These are phyloP conservation scores for Neopestalotiopsis rosae DNA, from an alignment of 2,329 filamentous ascomycete species.

Conservation along the genomic window DNA sequence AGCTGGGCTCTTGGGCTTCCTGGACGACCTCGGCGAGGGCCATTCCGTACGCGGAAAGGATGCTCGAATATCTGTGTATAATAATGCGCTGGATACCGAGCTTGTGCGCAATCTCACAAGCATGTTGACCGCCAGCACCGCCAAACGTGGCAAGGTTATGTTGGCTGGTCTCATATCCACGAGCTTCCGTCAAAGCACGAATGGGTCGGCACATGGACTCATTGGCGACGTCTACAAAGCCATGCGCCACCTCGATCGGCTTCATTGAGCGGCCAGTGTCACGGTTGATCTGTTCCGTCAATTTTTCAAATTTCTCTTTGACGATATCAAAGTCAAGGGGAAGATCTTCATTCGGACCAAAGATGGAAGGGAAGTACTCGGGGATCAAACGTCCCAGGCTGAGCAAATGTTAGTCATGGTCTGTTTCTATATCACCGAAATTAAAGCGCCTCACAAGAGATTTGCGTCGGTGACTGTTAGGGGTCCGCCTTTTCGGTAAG, in stretches of 20 bases:
- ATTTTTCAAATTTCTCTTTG: conserved; percentile 42
- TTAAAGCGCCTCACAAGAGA: conserved; percentile 45
- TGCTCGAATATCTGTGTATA: conserved; percentile 39
- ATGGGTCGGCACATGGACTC: conserved; percentile 79
- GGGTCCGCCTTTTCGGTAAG: conserved; percentile 73
- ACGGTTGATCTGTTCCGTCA: conserved; percentile 47
- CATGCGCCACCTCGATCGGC: conserved; percentile 58
- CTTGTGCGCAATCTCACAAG: conserved; percentile 43
- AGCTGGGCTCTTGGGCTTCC: conserved; percentile 41
- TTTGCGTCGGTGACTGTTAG: conserved; percentile 76
- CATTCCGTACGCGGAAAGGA: conserved; percentile 48
- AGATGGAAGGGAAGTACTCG: conserved; percentile 75
- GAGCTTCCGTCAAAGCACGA: conserved; percentile 62
- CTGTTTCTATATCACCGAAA: background rate
- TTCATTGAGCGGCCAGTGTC: conserved; percentile 32
- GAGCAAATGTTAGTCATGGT: background rate
- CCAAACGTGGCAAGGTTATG: conserved; percentile 54
- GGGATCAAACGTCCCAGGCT: conserved; percentile 60
- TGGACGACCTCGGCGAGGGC: conserved; percentile 44
- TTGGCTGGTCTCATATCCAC: conserved; percentile 35
- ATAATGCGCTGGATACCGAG: conserved; percentile 45
- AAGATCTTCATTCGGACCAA: conserved; percentile 71
- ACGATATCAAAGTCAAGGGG: conserved; percentile 46
- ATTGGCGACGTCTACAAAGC: conserved; percentile 77
- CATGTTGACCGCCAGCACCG: conserved; percentile 73